Percentiles rank a stretch among this genome's conserved stretches.
Conservation (phyloP, 768 basidiomycete species). For the Pulveroboletus sp. region DNA sequence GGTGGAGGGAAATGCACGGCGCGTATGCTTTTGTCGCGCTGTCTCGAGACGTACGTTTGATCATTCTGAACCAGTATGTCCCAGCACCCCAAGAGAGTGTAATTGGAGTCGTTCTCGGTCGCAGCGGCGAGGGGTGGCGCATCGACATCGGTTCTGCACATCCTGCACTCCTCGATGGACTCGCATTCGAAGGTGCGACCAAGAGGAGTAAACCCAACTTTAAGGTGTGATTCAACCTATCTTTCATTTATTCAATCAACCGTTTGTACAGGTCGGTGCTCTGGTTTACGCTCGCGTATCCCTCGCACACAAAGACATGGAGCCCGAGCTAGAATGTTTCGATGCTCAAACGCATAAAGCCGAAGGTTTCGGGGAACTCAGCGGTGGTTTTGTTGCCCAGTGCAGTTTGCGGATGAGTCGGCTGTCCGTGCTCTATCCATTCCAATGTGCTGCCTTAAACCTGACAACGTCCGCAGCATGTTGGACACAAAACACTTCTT, state of each 20-base stretch:
- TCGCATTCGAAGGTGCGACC: constrained; percentile 95
- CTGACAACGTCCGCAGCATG: constrained; percentile 43
- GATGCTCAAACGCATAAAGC: constrained; percentile 90
- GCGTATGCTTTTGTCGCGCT: constrained; percentile 50
- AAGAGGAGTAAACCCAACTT: constrained; percentile 93
- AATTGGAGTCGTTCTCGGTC: constrained; percentile 74
- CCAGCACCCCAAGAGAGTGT: constrained; percentile 89
- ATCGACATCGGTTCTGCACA: constrained; percentile 94
- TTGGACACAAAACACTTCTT: constrained; percentile 80
- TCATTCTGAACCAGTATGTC: constrained; percentile 59
- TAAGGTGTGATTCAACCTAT: constrained; percentile 49
- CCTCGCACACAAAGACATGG: constrained; percentile 95
- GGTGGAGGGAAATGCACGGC: constrained; percentile 81
- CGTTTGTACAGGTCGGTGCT: constrained; percentile 66
- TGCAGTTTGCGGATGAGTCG: constrained; percentile 85
- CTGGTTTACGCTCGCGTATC: constrained; percentile 91
- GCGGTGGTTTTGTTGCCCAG: constrained; percentile 76
- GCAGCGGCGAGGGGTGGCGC: constrained; percentile 84
- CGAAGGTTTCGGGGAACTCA: constrained; percentile 91
- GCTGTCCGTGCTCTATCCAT: constrained; percentile 48
- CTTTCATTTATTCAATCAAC: constrained; percentile 5
- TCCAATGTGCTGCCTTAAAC: not conserved
- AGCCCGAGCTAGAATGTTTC: constrained; percentile 95
- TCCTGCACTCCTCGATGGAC: constrained; percentile 74
- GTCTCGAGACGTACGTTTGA: not conserved